Evolutionary conservation across 1,284 basidiomycete genomes (phyloP).

Genomic region (Inonotus hispidus): DNA sequence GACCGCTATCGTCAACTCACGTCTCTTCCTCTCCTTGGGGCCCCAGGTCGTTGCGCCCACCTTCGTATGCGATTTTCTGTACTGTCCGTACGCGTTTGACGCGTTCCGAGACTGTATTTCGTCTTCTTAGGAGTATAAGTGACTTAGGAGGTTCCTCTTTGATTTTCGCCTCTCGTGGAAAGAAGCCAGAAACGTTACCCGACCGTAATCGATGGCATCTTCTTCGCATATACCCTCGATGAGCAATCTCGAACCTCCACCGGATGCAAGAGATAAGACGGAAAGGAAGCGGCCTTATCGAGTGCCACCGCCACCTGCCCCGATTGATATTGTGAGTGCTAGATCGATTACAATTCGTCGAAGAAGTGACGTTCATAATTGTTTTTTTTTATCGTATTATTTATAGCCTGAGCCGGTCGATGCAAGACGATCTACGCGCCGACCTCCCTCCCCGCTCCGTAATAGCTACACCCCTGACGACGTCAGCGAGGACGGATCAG

Average conservation of each 20-base stretch:
- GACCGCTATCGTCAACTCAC: not conserved
- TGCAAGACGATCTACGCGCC: not conserved
- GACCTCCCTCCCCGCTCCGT: conserved; percentile 22
- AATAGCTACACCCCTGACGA: conserved; percentile 20
- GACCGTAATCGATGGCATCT: conserved; percentile 3
- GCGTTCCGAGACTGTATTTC: not conserved
- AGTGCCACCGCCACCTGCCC: conserved; percentile 16
- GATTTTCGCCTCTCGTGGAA: not conserved
- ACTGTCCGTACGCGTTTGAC: conserved; percentile 5
- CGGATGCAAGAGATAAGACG: not conserved
- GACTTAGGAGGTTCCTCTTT: not conserved
- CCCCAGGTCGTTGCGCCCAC: not conserved
- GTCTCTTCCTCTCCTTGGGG: not conserved
- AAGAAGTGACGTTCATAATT: not conserved
- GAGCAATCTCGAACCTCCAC: conserved; percentile 9
- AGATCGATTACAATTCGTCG: not conserved
- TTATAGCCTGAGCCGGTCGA: conserved; percentile 17
- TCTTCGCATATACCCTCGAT: conserved; percentile 8
- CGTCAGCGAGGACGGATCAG: conserved; percentile 13
- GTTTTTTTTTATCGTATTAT: not conserved
- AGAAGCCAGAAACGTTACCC: not conserved
- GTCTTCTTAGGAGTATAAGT: not conserved
- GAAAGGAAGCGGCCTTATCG: conserved; percentile 14
- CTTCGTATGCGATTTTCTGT: not conserved
- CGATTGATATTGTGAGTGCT: conserved; percentile 16